Evolutionary conservation across 225 moss, liverwort and hornwort genomes (phyloP).

Genomic region (Marchantia paleacea): DNA sequence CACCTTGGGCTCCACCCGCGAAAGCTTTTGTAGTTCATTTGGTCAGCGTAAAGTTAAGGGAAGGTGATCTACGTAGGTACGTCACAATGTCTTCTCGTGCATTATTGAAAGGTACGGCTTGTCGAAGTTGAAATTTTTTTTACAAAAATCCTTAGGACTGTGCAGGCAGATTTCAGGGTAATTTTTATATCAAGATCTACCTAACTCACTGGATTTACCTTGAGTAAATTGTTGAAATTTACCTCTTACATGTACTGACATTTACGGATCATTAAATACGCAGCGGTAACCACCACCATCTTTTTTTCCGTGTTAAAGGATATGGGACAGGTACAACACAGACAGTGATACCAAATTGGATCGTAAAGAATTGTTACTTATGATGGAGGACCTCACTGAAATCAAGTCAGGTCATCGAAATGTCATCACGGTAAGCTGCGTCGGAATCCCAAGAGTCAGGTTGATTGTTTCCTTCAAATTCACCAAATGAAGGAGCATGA

Average conservation of each 20-base stretch:
- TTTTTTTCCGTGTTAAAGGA: conserved; percentile 40
- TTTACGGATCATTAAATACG: not conserved
- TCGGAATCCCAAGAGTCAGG: not conserved
- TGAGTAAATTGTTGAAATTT: not conserved
- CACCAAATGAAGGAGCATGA: not conserved
- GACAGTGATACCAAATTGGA: conserved; percentile 60
- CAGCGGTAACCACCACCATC: not conserved
- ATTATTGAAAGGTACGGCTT: not conserved
- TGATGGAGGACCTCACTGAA: conserved; percentile 90
- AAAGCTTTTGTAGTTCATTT: conserved; percentile 45
- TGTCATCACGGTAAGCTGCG: conserved; percentile 50
- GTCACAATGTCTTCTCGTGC: not conserved
- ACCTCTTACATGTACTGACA: not conserved
- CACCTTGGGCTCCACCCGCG: conserved; percentile 72
- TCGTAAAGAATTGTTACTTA: conserved; percentile 63
- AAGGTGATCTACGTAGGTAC: conserved; percentile 41
- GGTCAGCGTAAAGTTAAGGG: conserved; percentile 28
- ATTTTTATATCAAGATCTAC: not conserved
- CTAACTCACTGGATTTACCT: not conserved
- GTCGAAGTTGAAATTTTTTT: not conserved
- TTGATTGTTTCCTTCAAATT: too few species aligned
- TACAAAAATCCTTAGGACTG: too few species aligned
- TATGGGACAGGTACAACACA: conserved; percentile 76
- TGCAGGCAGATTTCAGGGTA: not conserved
- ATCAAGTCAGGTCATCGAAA: conserved; percentile 75